Percentiles rank a stretch among this genome's conserved stretches.
Conservation (phyloP, 257 asterid genomes). For the Nicotiana tomentosiformis region DNA sequence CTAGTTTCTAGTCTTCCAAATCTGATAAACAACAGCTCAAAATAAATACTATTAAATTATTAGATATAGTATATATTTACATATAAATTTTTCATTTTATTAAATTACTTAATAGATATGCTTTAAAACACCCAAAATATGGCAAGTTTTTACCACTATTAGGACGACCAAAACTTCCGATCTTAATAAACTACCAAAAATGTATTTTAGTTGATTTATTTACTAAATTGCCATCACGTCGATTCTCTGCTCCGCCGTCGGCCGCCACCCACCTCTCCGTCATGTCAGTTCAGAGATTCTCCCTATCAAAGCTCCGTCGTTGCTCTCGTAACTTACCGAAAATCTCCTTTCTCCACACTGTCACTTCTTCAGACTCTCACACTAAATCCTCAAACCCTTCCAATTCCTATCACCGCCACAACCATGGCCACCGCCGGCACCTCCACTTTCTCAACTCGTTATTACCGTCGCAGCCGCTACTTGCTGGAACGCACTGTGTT, state of each 20-base stretch:
- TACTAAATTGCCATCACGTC: background rate
- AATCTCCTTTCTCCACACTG: background rate
- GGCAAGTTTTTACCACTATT: no score
- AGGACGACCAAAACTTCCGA: no score
- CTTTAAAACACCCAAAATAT: no score
- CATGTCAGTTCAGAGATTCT: background rate
- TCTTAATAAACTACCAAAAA: no score
- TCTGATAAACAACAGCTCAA: no score
- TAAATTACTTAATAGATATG: no score
- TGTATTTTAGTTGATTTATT: no score
- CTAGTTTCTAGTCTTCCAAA: no score
- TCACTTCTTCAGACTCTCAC: constrained; percentile 4
- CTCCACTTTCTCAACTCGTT: background rate
- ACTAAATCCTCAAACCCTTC: constrained; percentile 1
- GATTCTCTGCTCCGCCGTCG: background rate
- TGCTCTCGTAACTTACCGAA: background rate
- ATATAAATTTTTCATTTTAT: no score
- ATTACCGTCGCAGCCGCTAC: background rate
- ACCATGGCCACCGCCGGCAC: background rate
- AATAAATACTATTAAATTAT: no score
- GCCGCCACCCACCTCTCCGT: background rate
- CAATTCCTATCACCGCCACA: background rate
- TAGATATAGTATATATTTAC: no score
- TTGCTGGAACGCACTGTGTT: background rate
- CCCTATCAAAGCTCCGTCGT: constrained; percentile 17